A percentile compares a stretch with the other conserved stretches of the same genome.
Evolutionary conservation across 805 yeast species (phyloP).

Genomic region (Saccharomycopsis sp.): DNA sequence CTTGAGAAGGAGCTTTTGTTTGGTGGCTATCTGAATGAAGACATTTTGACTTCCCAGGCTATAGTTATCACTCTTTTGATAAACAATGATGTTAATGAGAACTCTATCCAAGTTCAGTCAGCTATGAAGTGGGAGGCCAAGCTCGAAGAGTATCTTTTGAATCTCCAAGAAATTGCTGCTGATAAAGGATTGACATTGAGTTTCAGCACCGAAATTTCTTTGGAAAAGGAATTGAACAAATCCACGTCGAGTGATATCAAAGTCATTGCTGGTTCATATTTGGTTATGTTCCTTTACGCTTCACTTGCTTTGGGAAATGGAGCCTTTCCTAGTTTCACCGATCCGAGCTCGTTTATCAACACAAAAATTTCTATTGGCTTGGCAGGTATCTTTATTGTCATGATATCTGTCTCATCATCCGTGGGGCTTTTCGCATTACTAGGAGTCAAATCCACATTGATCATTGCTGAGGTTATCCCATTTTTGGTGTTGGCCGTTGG

Average conservation of each 20-base stretch:
- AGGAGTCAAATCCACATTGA: conserved; percentile 81
- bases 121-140: conserved; percentile 61
- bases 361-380: conserved; percentile 73
- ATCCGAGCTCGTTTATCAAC: conserved; percentile 25
- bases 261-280: conserved; percentile 64
- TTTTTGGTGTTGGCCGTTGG: conserved; percentile 89
- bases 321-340: conserved; percentile 34
- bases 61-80: conserved; percentile 68
- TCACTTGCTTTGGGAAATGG: conserved; percentile 68
- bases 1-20: conserved; percentile 62
- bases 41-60: conserved; percentile 56
- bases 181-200: conserved; percentile 49
- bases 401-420: conserved; percentile 71
- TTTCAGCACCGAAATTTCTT: conserved; percentile 74
- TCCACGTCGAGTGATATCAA: conserved; percentile 71
- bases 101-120: conserved; percentile 31
- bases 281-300: conserved; percentile 82
- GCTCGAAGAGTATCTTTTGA: conserved; percentile 47
- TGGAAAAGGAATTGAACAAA: conserved; percentile 75
- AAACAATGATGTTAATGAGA: conserved; percentile 40
- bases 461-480: conserved; percentile 95
- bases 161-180: conserved; percentile 38
- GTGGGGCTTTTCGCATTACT: conserved; percentile 70
- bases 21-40: conserved; percentile 43
- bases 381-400: conserved; percentile 75